phyloP scores from a whole-genome alignment of 257 asterid species.

The Apocynum venetum region DNA sequence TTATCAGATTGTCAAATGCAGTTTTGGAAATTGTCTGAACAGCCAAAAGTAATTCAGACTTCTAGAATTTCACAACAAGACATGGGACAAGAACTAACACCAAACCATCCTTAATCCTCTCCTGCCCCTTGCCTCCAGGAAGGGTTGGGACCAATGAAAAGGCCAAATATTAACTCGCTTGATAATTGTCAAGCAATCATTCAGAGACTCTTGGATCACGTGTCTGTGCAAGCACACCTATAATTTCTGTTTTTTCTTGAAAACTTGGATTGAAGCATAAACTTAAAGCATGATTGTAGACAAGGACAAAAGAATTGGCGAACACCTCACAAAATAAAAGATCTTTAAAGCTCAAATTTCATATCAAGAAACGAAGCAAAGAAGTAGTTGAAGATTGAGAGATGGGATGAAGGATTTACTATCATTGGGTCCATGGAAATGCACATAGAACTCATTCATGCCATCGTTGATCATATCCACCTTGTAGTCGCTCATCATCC shows the following conservation, averaged over 20 bases:
- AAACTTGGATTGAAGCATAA: background rate
- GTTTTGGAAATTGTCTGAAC: background rate
- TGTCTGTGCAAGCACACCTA: background rate
- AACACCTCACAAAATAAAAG: conserved; percentile 25
- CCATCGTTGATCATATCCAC: conserved; percentile 95
- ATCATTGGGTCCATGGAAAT: conserved; percentile 82
- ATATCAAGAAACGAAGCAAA: conserved; percentile 4
- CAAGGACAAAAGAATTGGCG: conserved; percentile 10
- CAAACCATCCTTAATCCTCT: background rate
- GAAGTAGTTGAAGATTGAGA: conserved; percentile 23
- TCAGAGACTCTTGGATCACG: background rate
- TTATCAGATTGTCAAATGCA: background rate
- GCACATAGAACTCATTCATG: conserved; percentile 86
- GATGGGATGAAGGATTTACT: conserved; percentile 45
- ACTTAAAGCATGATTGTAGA: background rate
- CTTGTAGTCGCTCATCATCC: conserved; percentile 99
- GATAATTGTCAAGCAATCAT: background rate
- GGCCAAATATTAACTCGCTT: background rate
- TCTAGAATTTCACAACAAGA: background rate
- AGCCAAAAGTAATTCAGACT: background rate
- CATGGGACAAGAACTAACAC: background rate
- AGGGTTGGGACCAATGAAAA: background rate
- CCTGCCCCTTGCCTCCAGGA: background rate
- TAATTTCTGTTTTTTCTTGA: no score
- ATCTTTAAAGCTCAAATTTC: conserved; percentile 7